Conservation (phyloP, 805 yeast genomes). For the Schwanniomyces occidentalis region DNA sequence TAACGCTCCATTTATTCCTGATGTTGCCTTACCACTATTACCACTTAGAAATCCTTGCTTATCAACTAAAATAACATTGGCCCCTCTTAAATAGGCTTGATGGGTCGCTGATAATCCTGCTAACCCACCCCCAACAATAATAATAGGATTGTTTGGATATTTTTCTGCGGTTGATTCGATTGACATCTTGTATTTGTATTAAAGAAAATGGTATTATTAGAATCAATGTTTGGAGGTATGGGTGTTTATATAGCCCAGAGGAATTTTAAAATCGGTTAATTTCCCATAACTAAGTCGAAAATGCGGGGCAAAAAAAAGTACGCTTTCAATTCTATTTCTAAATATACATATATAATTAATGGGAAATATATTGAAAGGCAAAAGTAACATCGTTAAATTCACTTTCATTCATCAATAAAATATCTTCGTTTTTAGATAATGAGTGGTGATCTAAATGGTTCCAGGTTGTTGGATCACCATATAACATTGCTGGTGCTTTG, state of each 20-base stretch:
- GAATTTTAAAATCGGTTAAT: too few species aligned
- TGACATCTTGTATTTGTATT: too few species aligned
- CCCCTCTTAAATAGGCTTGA: conserved; percentile 53
- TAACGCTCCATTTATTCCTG: conserved; percentile 72
- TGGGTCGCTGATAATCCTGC: conserved; percentile 67
- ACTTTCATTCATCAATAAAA: conserved; percentile 71
- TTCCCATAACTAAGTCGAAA: too few species aligned
- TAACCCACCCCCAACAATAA: conserved; percentile 65
- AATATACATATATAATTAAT: conserved; percentile 38
- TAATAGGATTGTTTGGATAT: conserved; percentile 38
- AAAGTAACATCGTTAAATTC: conserved; percentile 70
- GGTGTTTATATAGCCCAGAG: too few species aligned
- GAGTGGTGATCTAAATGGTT: conserved; percentile 75
- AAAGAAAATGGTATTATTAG: too few species aligned
- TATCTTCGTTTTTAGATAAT: conserved; percentile 69
- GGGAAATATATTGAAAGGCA: conserved; percentile 93
- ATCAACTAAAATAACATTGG: conserved; percentile 54
- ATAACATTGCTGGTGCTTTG: conserved; percentile 83
- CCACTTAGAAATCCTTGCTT: conserved; percentile 64
- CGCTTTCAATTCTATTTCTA: too few species aligned
- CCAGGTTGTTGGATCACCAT: conserved; percentile 98
- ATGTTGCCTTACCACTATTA: conserved; percentile 65
- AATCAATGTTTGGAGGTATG: too few species aligned
- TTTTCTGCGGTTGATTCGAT: too few species aligned
- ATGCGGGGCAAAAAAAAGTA: too few species aligned